Percentiles rank a stretch among this genome's conserved stretches.
Conservation (phyloP, 1,284 basidiomycete species). For the Boletus albobrunnescens region DNA sequence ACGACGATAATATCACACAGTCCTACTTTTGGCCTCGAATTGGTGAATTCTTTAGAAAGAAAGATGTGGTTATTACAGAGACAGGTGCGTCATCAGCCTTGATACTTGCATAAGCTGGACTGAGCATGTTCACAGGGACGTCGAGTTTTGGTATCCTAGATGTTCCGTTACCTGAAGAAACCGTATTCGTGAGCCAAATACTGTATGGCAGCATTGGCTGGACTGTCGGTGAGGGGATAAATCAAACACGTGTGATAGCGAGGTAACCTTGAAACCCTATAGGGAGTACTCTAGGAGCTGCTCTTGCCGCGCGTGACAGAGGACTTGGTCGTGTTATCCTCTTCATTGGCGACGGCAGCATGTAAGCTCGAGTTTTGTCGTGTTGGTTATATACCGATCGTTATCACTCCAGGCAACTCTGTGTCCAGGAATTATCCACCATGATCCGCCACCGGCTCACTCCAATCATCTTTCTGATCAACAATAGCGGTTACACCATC, state of each 20-base stretch:
- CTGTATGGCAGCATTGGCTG: constrained; percentile 88
- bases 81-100: constrained; percentile 55
- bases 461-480: constrained; percentile 82
- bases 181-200: constrained; percentile 71
- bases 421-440: constrained; percentile 73
- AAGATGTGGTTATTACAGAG: constrained; percentile 82
- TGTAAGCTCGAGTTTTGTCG: constrained; percentile 39
- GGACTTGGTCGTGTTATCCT: constrained; percentile 68
- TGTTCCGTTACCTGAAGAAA: constrained; percentile 67
- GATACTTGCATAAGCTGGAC: constrained; percentile 8
- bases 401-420: constrained; percentile 57
- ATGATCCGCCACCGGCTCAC: constrained; percentile 68
- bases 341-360: constrained; percentile 83
- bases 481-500: constrained; percentile 89
- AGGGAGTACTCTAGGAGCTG: constrained; percentile 66
- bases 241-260: constrained; percentile 12
- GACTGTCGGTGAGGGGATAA: constrained; percentile 59
- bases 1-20: constrained; percentile 59
- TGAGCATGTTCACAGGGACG: constrained; percentile 37
- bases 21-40: constrained; percentile 85
- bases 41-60: constrained; percentile 69
- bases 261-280: constrained; percentile 14
- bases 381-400: neutral
- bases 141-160: constrained; percentile 76
- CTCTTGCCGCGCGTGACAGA: constrained; percentile 72